Evolutionary conservation across 805 yeast genomes (phyloP), one percentile per base, ranked within the genome.

Genomic region (Nakazawaea ernobii): DNA sequence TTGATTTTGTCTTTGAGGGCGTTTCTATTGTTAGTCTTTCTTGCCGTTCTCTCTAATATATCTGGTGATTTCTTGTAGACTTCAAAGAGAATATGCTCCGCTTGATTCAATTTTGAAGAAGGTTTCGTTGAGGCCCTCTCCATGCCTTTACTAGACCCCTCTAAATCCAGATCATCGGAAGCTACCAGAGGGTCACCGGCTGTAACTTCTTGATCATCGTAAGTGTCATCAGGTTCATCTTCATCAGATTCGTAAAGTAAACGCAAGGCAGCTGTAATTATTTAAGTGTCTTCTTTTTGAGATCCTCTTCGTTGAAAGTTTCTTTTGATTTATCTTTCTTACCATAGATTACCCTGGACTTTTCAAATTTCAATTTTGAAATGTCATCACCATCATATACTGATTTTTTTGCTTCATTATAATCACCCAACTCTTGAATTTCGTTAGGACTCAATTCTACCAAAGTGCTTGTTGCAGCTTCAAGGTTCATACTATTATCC

Each of bases 211-310:
- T 74, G 74, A 37, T 80, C 88, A 49, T 74, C 80, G 57, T 82
- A 78, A 0, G 91, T 82, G 54, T 86, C 95, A 59, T 88, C 96
- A 2, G 84, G 81, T 55, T 88, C 96, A 61, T 87, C 95, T 53
- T 88, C 96, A 56, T 87, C 92, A 7, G 80, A 73, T 39, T 84
- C 84, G 54, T 85, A 84, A 51, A 86, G 65, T 52, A 85, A 60
- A 38, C 79, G 67, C 52, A 86, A 62, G 1, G 91, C 90, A 44
- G 57, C 55, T 0, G 74, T 65, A 38, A n/a, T n/a, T n/a, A n/a
- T n/a, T n/a, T n/a, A n/a, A 85, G 60, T 0, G 86, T 80, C 53
- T 69, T 75, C 56, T 82, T 76, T 55, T 74, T 77, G n/a, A 78
- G 56, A 29, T 75, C 78, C 48, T 69, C 75, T n/a, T 52, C 51